These are phyloP conservation scores for Remersonia thermophila DNA, from an alignment of 2,329 filamentous ascomycete species.

Conservation along the genomic window DNA sequence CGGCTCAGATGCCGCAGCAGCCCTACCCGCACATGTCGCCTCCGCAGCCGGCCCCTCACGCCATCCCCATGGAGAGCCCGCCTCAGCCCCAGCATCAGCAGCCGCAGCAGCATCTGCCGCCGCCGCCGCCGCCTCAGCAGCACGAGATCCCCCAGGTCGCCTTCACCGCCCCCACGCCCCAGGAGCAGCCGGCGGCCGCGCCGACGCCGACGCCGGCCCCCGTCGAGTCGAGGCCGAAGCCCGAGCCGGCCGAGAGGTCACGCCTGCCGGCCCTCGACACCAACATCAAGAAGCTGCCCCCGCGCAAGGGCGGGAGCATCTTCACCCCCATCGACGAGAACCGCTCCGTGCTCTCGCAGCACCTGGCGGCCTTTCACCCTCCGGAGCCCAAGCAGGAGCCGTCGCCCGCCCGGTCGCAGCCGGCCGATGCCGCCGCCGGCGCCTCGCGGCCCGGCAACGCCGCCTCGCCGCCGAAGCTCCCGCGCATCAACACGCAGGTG, in stretches of 20 bases:
- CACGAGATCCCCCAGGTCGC: conserved; percentile 20
- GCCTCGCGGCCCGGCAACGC: conserved; percentile 37
- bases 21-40: conserved; percentile 39
- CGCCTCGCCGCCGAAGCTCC: conserved; percentile 44
- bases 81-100: conserved; percentile 22
- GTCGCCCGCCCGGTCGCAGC: conserved; percentile 43
- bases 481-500: conserved; percentile 34
- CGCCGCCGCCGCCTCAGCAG: conserved; percentile 22
- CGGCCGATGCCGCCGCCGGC: conserved; percentile 46
- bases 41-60: conserved; percentile 22
- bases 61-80: conserved; percentile 20
- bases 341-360: conserved; percentile 74
- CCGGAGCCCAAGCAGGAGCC: conserved; percentile 31
- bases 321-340: conserved; percentile 96
- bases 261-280: conserved; percentile 37
- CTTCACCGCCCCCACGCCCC: conserved; percentile 29
- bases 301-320: conserved; percentile 78
- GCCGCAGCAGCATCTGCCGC: conserved; percentile 21
- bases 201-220: conserved; percentile 21
- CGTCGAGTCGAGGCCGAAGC: conserved; percentile 37
- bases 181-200: no score
- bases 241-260: conserved; percentile 30
- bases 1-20: conserved; percentile 38
- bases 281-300: conserved; percentile 51
- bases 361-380: conserved; percentile 55